Percentiles rank a stretch among this genome's conserved stretches.
These are phyloP conservation scores for Aspergillus texensis DNA, from an alignment of 2,329 filamentous ascomycete genomes.

Conservation along the genomic window DNA sequence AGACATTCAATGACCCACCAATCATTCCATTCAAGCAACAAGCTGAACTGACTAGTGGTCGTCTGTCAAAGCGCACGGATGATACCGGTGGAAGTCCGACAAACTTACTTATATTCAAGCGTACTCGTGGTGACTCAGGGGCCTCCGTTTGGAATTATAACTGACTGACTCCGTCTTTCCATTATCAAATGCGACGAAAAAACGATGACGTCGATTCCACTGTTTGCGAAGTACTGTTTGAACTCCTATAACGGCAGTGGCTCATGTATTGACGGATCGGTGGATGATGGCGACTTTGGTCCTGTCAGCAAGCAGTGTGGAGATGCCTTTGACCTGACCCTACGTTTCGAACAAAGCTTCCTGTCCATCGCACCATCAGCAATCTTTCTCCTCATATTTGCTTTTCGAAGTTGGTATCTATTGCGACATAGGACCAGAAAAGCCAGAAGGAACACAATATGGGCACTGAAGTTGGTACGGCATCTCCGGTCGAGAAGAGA, in stretches of 20 bases:
- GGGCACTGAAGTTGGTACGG: not conserved
- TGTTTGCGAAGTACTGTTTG: not conserved
- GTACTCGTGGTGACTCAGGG: too few species aligned
- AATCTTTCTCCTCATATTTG: not conserved
- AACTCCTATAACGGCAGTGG: not conserved
- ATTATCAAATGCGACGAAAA: too few species aligned
- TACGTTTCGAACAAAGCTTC: not conserved
- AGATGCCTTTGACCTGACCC: not conserved
- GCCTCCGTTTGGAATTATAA: too few species aligned
- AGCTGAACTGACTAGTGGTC: too few species aligned
- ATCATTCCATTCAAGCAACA: too few species aligned
- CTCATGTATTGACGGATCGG: not conserved
- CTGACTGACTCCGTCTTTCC: too few species aligned
- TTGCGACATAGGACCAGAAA: not conserved
- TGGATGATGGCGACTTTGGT: not conserved
- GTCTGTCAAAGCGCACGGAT: too few species aligned
- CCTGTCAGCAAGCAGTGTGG: not conserved
- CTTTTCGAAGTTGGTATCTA: not conserved
- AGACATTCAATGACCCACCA: too few species aligned
- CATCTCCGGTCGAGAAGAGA: not conserved
- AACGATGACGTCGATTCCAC: not conserved
- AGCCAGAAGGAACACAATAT: not conserved
- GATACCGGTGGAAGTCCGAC: too few species aligned
- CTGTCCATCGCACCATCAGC: not conserved
- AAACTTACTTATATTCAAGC: too few species aligned